phyloP scores from a whole-genome alignment of 2,329 filamentous ascomycete species.

The Aureobasidium subglaciale region DNA sequence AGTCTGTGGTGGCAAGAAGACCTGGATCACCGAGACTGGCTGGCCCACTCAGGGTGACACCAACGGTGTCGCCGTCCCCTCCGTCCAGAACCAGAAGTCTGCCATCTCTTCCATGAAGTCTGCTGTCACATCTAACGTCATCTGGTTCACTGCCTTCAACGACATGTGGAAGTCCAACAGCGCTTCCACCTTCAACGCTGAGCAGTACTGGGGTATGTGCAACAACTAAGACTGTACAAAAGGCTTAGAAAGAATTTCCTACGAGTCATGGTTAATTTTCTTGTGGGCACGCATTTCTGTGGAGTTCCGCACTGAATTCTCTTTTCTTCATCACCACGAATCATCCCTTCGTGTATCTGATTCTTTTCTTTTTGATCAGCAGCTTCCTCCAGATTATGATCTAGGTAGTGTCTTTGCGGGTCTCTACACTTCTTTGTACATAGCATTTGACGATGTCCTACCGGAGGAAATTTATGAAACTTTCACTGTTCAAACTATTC shows the following conservation, averaged over 20 bases:
- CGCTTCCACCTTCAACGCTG: conserved; percentile 57
- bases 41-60: conserved; percentile 66
- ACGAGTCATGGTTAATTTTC: conserved; percentile 14
- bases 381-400: conserved; percentile 1
- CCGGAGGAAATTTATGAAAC: not conserved
- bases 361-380: not conserved
- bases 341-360: not conserved
- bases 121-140: conserved; percentile 52
- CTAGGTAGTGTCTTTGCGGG: conserved; percentile 4
- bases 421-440: conserved; percentile 15
- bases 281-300: conserved; percentile 11
- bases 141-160: conserved; percentile 75
- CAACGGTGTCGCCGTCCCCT: conserved; percentile 65
- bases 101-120: conserved; percentile 60
- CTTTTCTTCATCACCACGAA: not conserved
- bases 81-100: conserved; percentile 54
- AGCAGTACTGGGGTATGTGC: conserved; percentile 64
- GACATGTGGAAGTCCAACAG: conserved; percentile 68
- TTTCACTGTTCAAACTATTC: not conserved
- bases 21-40: conserved; percentile 74
- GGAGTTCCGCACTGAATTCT: conserved; percentile 6
- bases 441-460: conserved; percentile 6
- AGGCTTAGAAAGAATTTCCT: conserved; percentile 4
- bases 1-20: conserved; percentile 50
- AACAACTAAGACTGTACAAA: conserved; percentile 14